Conservation (phyloP, 495 filamentous ascomycete genomes). For the Podospora conica region DNA sequence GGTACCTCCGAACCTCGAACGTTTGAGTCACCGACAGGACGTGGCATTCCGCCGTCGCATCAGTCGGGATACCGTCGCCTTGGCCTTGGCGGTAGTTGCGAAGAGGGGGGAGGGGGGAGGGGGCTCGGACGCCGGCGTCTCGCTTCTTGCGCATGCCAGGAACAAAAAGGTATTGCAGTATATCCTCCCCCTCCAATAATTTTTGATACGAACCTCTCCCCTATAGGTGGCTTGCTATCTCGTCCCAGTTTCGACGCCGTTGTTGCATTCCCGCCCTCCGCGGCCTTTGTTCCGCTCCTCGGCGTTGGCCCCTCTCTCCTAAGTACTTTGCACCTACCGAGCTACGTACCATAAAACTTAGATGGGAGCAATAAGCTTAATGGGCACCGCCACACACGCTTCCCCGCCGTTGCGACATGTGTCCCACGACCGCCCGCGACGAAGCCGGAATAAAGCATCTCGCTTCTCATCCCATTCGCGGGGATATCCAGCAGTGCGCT, state of each 20-base stretch:
- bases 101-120: background rate
- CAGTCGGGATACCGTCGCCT: too few relatives aligned
- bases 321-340: background rate
- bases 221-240: constrained; percentile 13
- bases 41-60: background rate
- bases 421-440: background rate
- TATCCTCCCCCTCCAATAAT: background rate
- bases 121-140: background rate
- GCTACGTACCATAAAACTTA: background rate
- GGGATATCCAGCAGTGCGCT: background rate
- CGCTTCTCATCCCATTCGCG: background rate
- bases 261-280: constrained; percentile 5
- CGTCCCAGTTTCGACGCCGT: constrained; percentile 4
- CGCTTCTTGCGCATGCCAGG: constrained; percentile 1
- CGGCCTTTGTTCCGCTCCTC: background rate
- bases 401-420: background rate
- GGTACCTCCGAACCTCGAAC: background rate
- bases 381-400: constrained; percentile 3
- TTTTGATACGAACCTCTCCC: constrained; percentile 1
- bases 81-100: background rate
- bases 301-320: background rate
- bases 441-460: background rate
- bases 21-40: background rate
- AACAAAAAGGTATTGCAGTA: background rate
- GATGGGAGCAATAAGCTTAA: constrained; percentile 8